A percentile compares a stretch with the other conserved stretches of the same genome.
Conservation (phyloP, 1,139 yeast genomes). For the Scheffersomyces stambukii region DNA sequence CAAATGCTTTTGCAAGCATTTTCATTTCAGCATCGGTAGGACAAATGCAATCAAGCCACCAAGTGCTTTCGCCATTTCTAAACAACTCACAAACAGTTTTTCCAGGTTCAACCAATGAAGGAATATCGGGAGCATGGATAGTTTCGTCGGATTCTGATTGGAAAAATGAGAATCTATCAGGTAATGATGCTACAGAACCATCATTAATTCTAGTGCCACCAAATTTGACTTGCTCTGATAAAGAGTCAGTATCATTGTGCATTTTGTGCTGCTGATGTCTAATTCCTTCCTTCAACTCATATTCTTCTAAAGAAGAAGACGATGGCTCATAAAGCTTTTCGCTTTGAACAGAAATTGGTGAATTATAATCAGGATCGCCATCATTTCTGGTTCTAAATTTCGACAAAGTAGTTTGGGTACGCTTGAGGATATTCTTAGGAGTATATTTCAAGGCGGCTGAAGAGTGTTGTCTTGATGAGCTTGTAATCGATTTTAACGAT, state of each 20-base stretch:
- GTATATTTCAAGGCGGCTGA: conserved; percentile 54
- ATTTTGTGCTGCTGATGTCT: neutral
- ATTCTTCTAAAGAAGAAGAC: conserved; percentile 7
- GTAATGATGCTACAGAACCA: conserved; percentile 30
- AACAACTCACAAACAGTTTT: conserved; percentile 64
- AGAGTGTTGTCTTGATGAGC: conserved; percentile 6
- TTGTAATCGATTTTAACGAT: no score
- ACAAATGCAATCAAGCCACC: conserved; percentile 74
- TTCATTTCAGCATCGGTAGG: conserved; percentile 69
- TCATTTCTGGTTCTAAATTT: conserved; percentile 6
- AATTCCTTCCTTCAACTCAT: conserved; percentile 7
- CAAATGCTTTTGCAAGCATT: conserved; percentile 62
- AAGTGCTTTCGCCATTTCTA: conserved; percentile 49
- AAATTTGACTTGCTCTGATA: conserved; percentile 25
- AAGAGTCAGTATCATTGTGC: neutral
- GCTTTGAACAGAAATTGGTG: neutral
- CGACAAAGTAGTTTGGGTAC: conserved; percentile 13
- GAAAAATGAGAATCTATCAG: conserved; percentile 81
- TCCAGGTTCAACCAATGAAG: conserved; percentile 64
- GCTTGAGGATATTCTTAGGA: conserved; percentile 37
- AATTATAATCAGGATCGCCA: neutral
- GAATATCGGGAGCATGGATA: conserved; percentile 81
- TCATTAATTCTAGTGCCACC: conserved; percentile 33
- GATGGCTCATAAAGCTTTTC: conserved; percentile 8
- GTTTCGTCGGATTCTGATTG: conserved; percentile 81